Evolutionary conservation across 176 grass and related monocot species (phyloP).

Genomic region (Oryza officinalis): DNA sequence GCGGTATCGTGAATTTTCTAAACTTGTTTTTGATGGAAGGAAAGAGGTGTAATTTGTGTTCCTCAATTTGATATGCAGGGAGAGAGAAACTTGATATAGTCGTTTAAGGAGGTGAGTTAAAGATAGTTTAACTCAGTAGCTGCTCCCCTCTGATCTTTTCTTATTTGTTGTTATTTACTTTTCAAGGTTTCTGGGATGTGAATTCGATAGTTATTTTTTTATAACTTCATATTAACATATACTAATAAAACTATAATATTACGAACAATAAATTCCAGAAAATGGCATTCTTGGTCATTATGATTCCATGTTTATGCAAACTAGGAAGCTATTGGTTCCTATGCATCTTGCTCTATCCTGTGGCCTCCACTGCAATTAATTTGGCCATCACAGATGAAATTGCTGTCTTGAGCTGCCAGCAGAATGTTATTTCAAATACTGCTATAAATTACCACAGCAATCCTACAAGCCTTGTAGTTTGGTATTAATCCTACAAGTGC

Average conservation of each 20-base stretch:
- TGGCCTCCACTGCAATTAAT: not conserved
- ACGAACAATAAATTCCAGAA: not conserved
- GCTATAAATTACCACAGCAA: not conserved
- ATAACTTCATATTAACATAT: not conserved
- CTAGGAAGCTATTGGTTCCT: not conserved
- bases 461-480: not conserved
- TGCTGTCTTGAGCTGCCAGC: not conserved
- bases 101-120: not conserved
- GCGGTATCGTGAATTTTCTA: not conserved
- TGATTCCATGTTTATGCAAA: not conserved
- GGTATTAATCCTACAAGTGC: not conserved
- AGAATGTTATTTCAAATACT: not conserved
- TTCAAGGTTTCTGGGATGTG: not conserved
- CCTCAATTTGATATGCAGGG: constrained; percentile 17
- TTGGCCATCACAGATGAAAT: not conserved
- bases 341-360: not conserved
- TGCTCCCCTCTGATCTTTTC: not conserved
- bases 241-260: not conserved
- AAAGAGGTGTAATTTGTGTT: constrained; percentile 1
- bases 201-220: not conserved
- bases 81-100: constrained; percentile 22
- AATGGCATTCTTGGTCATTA: not conserved
- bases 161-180: not conserved
- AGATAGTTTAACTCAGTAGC: constrained; percentile 34
- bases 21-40: not conserved